These are phyloP conservation scores for Cytospora piceicola DNA, from an alignment of 2,329 filamentous ascomycete species.

Conservation along the genomic window DNA sequence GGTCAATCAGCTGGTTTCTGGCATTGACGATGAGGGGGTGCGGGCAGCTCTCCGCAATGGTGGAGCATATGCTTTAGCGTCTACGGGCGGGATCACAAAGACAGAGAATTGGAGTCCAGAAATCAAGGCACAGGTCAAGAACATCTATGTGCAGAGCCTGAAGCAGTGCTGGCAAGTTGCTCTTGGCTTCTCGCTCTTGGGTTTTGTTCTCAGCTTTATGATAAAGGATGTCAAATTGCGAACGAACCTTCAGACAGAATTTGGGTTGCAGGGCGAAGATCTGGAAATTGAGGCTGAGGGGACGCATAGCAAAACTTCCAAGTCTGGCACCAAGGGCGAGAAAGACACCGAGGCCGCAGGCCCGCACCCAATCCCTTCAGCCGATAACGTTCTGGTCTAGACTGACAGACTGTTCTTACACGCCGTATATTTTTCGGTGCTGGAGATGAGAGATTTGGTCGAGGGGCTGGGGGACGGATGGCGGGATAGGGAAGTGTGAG, in stretches of 20 bases:
- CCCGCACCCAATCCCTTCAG: no score
- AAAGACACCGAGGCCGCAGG: no score
- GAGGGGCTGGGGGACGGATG: no score
- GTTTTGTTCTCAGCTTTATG: constrained; percentile 6
- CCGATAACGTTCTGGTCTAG: no score
- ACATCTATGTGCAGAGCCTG: constrained; percentile 7
- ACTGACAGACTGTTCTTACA: no score
- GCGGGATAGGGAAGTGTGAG: no score
- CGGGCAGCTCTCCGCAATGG: neutral
- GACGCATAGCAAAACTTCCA: no score
- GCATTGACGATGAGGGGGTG: neutral
- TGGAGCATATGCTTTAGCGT: constrained; percentile 1
- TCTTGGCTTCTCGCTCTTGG: constrained; percentile 7
- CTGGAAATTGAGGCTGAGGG: no score
- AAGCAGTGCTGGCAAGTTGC: constrained; percentile 5
- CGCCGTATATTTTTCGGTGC: no score
- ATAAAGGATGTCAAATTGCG: constrained; percentile 18
- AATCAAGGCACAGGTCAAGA: neutral
- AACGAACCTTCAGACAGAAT: constrained; percentile 19
- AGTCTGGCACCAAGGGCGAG: no score
- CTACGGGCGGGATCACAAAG: neutral
- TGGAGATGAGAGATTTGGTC: no score
- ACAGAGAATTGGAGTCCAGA: neutral
- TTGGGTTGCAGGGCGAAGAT: constrained; percentile 3
- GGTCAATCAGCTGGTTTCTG: neutral